A percentile compares a stretch with the other conserved stretches of the same genome.
phyloP scores from a whole-genome alignment of 257 asterid genomes.

The Fraxinus cuspidata region DNA sequence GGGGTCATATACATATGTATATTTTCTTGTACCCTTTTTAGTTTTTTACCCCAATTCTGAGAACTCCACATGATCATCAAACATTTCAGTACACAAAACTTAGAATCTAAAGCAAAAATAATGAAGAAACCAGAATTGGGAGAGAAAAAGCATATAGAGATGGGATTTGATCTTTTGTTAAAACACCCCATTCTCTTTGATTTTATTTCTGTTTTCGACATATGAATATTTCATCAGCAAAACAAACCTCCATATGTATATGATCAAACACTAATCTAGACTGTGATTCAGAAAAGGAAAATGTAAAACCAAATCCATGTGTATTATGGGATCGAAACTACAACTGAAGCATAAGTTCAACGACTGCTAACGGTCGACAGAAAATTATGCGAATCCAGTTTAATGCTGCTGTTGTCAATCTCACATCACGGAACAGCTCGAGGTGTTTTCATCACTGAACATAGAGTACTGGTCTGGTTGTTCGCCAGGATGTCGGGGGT shows the following conservation, averaged over 20 bases:
- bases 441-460: slow-evolving; percentile 78
- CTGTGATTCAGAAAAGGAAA: slow-evolving; percentile 12
- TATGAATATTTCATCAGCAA: slow-evolving; percentile 47
- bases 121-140: slow-evolving; percentile 5
- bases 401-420: not conserved
- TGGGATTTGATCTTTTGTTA: slow-evolving; percentile 11
- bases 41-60: not conserved
- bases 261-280: slow-evolving; percentile 47
- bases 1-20: too few species aligned
- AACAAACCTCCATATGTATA: slow-evolving; percentile 34
- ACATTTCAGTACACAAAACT: not conserved
- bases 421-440: slow-evolving; percentile 76
- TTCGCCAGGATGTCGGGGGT: slow-evolving; percentile 55
- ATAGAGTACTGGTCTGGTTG: slow-evolving; percentile 49
- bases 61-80: not conserved
- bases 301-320: slow-evolving; percentile 41
- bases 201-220: slow-evolving; percentile 44
- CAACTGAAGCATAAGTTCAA: slow-evolving; percentile 14
- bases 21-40: not conserved
- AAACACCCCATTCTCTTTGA: slow-evolving; percentile 36
- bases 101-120: not conserved
- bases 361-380: not conserved
- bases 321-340: slow-evolving; percentile 41
- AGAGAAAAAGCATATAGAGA: not conserved
- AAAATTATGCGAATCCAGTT: not conserved